Base-by-base conservation (phyloP, 1,139 yeast species). In the Pichia sp. region DNA sequence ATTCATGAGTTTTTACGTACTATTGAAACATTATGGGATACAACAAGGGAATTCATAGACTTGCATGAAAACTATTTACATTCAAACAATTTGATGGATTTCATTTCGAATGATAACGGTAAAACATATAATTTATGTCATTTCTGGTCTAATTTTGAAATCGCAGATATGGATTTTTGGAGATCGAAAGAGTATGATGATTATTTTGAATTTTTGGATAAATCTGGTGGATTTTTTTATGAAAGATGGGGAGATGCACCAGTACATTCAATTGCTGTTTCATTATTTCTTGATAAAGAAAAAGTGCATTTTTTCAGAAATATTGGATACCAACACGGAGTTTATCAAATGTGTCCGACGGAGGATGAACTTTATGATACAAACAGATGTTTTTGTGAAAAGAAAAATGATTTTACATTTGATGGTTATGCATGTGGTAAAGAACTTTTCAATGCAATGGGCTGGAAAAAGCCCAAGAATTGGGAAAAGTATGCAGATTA, bases 191-290 rank as follows among this genome's bases (percentile, higher is more conserved):
- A 74, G 10, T 80, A 80, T 60, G 67, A 69, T 45, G 72, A 70
- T 22, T 77, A 75, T 59, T 79, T 79, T 53, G 70, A 75, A 3
- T 65, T 72, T 60, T 68, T 79, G 57, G 82, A 80, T 62, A 62
- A 66, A 47, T 65, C 76, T 0, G 84, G 84, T 18, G 84, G 84
- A 1, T 80, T 80, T 58, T 80, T 77, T 62, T 78, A 78, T 62
- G 85, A 80, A 59, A 67, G 83, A 62, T 80, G 85, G 85, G 82
- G 83, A 6, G 84, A 79, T 62, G 83, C 84, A 0, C 83, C 84
- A 2, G 69, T 80, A 47, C 82, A 80, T 62, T 78, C 84, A 3
- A 71, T 81, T 51, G 85, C 81, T 1, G 81, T 76, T 6, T 66
- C 82, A 0, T 67, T 80, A 42, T 73, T 80, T 56, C 68, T 75